These are phyloP conservation scores for Heritiera littoralis DNA, from an alignment of 345 rosid species.

Conservation along the genomic window DNA sequence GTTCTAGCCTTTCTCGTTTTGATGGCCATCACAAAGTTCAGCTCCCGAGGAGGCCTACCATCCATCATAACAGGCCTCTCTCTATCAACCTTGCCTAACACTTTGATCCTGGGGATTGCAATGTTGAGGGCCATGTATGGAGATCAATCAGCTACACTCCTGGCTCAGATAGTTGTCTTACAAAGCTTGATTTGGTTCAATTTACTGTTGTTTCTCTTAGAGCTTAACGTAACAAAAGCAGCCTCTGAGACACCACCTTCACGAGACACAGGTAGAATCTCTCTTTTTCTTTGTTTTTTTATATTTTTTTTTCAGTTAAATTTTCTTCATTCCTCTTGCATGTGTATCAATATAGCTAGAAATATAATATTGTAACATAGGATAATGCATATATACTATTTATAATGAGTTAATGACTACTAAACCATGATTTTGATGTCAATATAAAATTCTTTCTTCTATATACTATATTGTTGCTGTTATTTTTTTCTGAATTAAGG, in stretches of 20 bases:
- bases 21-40: constrained; percentile 42
- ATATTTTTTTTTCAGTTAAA: too few relatives aligned
- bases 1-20: constrained; percentile 47
- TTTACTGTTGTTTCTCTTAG: constrained; percentile 68
- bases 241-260: constrained; percentile 39
- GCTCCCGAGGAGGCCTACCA: constrained; percentile 50
- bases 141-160: constrained; percentile 49
- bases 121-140: constrained; percentile 73
- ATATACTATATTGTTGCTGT: background rate
- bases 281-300: too few relatives aligned
- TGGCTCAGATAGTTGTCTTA: constrained; percentile 74
- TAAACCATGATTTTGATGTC: background rate
- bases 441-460: background rate
- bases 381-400: background rate
- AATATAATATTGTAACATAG: background rate
- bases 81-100: constrained; percentile 76
- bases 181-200: constrained; percentile 89
- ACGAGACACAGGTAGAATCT: constrained; percentile 50
- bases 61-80: constrained; percentile 76
- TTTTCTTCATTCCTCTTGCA: too few relatives aligned
- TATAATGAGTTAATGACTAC: background rate
- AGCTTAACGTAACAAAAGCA: constrained; percentile 57
- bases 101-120: constrained; percentile 84
- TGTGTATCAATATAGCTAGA: background rate
- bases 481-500: constrained; percentile 17